A percentile compares a stretch with the other conserved stretches of the same genome.
Conservation (phyloP, 1,139 yeast genomes). For the Candida sp. region DNA sequence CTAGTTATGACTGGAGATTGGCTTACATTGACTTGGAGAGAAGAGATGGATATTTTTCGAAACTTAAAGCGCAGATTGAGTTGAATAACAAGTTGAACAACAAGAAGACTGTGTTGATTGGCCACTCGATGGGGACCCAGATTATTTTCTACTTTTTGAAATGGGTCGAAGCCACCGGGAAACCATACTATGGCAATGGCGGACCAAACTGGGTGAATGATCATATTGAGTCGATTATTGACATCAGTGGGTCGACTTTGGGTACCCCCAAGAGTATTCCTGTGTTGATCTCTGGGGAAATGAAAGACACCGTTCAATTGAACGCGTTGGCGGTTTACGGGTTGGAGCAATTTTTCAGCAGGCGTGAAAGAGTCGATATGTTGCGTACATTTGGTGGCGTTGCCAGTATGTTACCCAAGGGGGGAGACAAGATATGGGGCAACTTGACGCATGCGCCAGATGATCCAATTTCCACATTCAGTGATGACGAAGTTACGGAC, state of each 20-base stretch:
- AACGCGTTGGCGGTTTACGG: slow-evolving; percentile 95
- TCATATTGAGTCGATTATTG: slow-evolving; percentile 77
- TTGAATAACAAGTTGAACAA: slow-evolving; percentile 51
- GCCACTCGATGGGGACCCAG: slow-evolving; percentile 98
- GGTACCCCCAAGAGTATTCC: slow-evolving; percentile 97
- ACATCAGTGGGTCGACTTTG: slow-evolving; percentile 84
- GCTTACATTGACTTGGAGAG: slow-evolving; percentile 87
- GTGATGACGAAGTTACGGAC: slow-evolving; percentile 8
- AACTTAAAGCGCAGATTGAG: slow-evolving; percentile 77
- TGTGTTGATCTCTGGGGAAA: slow-evolving; percentile 92
- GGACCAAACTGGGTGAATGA: slow-evolving; percentile 88
- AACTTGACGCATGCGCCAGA: slow-evolving; percentile 62
- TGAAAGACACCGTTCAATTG: slow-evolving; percentile 96
- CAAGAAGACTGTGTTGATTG: slow-evolving; percentile 76
- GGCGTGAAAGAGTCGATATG: slow-evolving; percentile 88
- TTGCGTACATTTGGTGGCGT: slow-evolving; percentile 90
- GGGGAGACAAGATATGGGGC: slow-evolving; percentile 93
- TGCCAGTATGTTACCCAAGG: slow-evolving; percentile 96
- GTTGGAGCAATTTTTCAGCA: slow-evolving; percentile 88
- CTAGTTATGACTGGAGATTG: slow-evolving; percentile 96
- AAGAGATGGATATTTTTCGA: slow-evolving; percentile 84
- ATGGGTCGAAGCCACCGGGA: slow-evolving; percentile 94
- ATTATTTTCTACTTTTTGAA: slow-evolving; percentile 85
- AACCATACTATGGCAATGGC: slow-evolving; percentile 76
- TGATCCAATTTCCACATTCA: slow-evolving; percentile 42